Base-by-base conservation (phyloP, 1,139 yeast genomes). In the Zygosaccharomyces sapae region DNA sequence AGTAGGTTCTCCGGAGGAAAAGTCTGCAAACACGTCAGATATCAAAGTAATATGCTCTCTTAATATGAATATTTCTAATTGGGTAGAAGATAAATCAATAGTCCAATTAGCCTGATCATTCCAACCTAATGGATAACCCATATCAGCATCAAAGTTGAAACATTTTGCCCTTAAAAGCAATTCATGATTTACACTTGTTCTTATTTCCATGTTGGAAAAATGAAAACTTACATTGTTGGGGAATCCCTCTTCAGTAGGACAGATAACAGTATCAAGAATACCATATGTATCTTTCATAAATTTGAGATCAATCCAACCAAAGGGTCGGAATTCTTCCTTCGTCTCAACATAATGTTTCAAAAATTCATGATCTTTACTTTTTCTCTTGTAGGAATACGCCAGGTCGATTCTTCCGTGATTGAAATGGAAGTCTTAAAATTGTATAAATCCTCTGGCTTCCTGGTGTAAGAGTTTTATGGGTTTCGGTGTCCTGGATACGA, bases 181-280 rank as follows among this genome's bases (percentile, higher is more conserved):
- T 57, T 88, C 96, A 64, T 92, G 97, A 57, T 90, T 92, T 1
- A 92, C 94, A 45, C 96, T 86, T 0, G 97, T 74, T 44, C 92
- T 70, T 3, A 89, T 64, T 57, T 86, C 95, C 0, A 86, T 81
- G 13, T 73, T 69, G 0, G 67, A 63, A 33, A 90, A 67, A n/a
- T 71, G 70, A 1, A 81, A 66, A 2, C 70, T 64, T 5, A 86
- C 55, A 2, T 58, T 63, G 52, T 84, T 84, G 22, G 74, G 71
- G 74, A 79, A 84, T 0, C 96, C 96, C 2, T 69, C 61, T 3
- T 66, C 67, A 0, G 77, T 70, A 0, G 90, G 78, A 3, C 79
- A 66, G 55, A 80, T 74, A 0, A 86, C 79, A 1, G 77, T 68
- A 31, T 70, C 73, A 34, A 72, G 66, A 3, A 73, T 63, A 1